Conservation (phyloP, 768 basidiomycete species). For the Leccinum disarticulatum region DNA sequence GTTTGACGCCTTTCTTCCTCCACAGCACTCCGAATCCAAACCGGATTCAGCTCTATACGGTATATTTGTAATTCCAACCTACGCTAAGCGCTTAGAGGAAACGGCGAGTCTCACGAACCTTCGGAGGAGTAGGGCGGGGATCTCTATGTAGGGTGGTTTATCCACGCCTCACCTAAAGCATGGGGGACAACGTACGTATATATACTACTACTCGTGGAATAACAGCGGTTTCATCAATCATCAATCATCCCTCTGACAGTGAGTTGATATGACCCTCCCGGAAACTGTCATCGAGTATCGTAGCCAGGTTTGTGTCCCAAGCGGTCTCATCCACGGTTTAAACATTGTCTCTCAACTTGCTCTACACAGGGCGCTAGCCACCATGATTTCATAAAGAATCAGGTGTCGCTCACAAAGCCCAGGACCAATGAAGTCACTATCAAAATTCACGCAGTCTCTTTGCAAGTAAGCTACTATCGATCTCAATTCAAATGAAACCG, state of each 20-base stretch:
- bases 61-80: too few species aligned
- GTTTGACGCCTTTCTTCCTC: too few species aligned
- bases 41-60: too few species aligned
- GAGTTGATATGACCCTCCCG: slow-evolving; percentile 14
- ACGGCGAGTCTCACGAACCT: too few species aligned
- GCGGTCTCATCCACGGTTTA: neutral
- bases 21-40: too few species aligned
- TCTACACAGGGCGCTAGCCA: slow-evolving; percentile 22
- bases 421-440: slow-evolving; percentile 52
- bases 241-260: neutral
- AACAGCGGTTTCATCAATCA: neutral
- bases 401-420: slow-evolving; percentile 30
- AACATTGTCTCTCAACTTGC: neutral
- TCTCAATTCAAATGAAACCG: neutral
- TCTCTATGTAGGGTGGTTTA: too few species aligned
- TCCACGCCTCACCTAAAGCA: too few species aligned
- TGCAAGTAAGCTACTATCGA: slow-evolving; percentile 37
- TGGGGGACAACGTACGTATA: too few species aligned
- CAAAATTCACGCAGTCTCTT: slow-evolving; percentile 55
- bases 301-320: slow-evolving; percentile 6
- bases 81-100: too few species aligned
- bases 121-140: too few species aligned
- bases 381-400: slow-evolving; percentile 27
- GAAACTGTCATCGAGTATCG: slow-evolving; percentile 17
- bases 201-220: neutral